phyloP scores from a whole-genome alignment of 192 early-diverging fungal species.

The Neocallimastix lanati region DNA sequence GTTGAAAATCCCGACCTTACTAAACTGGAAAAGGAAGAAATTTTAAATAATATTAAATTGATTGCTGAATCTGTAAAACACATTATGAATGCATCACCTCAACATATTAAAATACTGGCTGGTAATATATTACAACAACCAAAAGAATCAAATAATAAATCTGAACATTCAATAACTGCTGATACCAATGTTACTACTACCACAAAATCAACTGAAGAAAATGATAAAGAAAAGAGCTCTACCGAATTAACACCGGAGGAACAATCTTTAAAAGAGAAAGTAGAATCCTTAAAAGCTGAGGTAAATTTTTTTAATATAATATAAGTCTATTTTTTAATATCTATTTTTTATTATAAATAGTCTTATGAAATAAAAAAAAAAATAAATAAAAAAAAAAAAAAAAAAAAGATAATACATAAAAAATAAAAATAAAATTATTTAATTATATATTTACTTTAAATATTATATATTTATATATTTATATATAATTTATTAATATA shows the following conservation, averaged over 20 bases:
- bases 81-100: background rate
- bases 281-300: constrained; percentile 42
- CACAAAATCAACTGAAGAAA: constrained; percentile 4
- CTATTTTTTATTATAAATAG: no score
- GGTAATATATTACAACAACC: background rate
- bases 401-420: no score
- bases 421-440: no score
- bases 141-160: background rate
- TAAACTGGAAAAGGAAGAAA: background rate
- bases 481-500: no score
- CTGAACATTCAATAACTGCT: constrained; percentile 1
- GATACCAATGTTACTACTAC: no score
- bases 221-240: background rate
- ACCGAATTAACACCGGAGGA: constrained; percentile 1
- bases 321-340: no score
- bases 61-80: background rate
- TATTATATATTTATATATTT: no score
- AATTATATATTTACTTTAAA: no score
- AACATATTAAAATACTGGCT: background rate
- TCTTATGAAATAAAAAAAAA: no score
- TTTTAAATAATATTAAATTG: background rate
- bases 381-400: no score
- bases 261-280: constrained; percentile 25
- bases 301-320: no score
- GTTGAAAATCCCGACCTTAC: background rate